Evolutionary conservation across 2,329 filamentous ascomycete genomes (phyloP), one percentile per base, ranked within the genome.

Genomic region (Colletotrichum horii): DNA sequence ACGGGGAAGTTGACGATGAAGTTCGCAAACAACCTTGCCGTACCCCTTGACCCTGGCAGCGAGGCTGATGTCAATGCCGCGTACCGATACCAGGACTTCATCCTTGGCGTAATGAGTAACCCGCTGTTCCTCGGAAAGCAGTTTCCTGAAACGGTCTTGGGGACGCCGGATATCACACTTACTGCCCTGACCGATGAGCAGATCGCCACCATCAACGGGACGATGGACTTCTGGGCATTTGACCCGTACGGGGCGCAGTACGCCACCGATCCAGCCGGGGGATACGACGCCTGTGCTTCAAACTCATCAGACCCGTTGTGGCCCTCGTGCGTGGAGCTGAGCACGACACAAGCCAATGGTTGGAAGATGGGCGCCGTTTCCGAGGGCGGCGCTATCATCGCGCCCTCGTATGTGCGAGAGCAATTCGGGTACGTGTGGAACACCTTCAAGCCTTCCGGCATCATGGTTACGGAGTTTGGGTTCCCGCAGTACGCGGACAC

Each of bases 281-380:
- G 88, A 3, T 85, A 91, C 61, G 81, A 84, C 0, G 84, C 84
- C 7, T 92, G 91, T 78, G 84, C 88, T 2, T 76, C 82, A 8
- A 88, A 92, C 60, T 38, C 48, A 11, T 71, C 78, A 12, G 62
- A 70, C 28, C 32, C 87, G 0, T 82, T 87, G 11, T 88, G 85
- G 24, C 91, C 91, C 0, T 88, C 88, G 75, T 93, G 91, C 77
- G 89, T 90, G 2, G 85, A 84, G 1, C 86, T 89, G 72, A 85
- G 85, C 14, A 87, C 83, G 0, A 83, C 80, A 2, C 88, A 88
- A 52, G 81, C 84, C 3, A 87, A 87, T 34, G 90, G 90, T 4
- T 93, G 91, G 91, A 84, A 89, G 77, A 89, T 92, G 65, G 91
- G 91, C 24, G 91, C 91, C 76, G 84, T 86, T 15, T 91, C 89